Evolutionary conservation across 768 basidiomycete species (phyloP).

Genomic region (Phanerochaete sordida): DNA sequence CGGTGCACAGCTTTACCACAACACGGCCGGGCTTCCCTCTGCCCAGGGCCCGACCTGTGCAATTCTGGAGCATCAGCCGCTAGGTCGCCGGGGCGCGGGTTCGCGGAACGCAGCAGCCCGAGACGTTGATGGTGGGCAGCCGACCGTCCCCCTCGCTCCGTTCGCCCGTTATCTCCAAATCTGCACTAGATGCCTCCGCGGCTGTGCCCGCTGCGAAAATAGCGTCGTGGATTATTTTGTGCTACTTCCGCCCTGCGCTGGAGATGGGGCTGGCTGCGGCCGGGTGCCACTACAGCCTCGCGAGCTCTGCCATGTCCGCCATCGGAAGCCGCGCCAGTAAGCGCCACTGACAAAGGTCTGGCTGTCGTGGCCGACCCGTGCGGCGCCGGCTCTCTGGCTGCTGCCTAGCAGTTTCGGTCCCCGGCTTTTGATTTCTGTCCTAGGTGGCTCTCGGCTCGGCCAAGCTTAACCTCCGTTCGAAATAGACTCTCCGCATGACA

Average conservation of each 20-base stretch:
- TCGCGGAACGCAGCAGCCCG: neutral
- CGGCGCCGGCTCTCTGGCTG: neutral
- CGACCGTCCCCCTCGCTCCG: neutral
- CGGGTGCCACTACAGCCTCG: neutral
- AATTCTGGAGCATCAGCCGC: neutral
- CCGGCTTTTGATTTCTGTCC: neutral
- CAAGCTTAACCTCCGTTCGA: neutral
- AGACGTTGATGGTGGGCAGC: neutral
- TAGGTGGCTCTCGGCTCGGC: neutral
- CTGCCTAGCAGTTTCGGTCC: neutral
- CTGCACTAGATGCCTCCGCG: neutral
- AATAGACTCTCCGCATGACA: neutral
- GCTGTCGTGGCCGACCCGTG: neutral
- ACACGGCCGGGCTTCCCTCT: neutral
- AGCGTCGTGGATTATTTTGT: neutral
- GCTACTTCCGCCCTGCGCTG: neutral
- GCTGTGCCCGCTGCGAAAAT: neutral
- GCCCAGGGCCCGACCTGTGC: neutral
- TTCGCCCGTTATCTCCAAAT: neutral
- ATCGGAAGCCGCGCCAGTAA: neutral
- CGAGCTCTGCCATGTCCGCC: neutral
- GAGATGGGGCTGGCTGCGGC: neutral
- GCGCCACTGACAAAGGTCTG: neutral
- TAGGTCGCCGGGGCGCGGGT: neutral
- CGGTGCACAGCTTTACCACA: neutral